These are phyloP conservation scores for Dimocarpus longan DNA, from an alignment of 345 rosid species.

Conservation along the genomic window DNA sequence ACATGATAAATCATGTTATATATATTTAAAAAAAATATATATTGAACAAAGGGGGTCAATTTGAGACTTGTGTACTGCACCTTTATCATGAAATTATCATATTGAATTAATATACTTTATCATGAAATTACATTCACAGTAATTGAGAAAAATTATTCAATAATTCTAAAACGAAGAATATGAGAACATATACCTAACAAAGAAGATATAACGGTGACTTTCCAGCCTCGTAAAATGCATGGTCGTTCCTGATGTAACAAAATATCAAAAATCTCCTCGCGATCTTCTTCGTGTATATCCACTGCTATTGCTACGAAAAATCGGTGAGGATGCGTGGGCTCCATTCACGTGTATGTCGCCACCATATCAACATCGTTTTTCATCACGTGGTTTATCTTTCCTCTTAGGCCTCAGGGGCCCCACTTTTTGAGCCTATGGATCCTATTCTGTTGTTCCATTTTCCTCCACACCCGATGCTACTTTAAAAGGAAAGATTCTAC, in stretches of 20 bases:
- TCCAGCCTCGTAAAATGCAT: neutral
- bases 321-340: neutral
- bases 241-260: neutral
- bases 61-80: too few relatives aligned
- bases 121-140: too few relatives aligned
- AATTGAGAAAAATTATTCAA: too few relatives aligned
- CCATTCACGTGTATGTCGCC: slow-evolving; percentile 10
- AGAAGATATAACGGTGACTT: neutral
- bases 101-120: too few relatives aligned
- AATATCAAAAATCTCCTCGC: neutral
- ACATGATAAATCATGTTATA: too few relatives aligned
- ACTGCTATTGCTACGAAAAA: neutral
- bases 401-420: neutral
- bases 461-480: neutral
- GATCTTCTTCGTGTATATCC: neutral
- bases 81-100: too few relatives aligned
- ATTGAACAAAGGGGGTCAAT: too few relatives aligned
- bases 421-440: neutral
- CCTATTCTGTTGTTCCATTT: neutral
- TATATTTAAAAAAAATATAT: too few relatives aligned
- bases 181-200: neutral
- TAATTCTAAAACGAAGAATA: neutral
- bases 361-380: neutral
- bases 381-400: neutral
- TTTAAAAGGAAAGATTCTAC: neutral